These are phyloP conservation scores for Aeminium ludgeri DNA, from an alignment of 495 filamentous ascomycete species.

Conservation along the genomic window DNA sequence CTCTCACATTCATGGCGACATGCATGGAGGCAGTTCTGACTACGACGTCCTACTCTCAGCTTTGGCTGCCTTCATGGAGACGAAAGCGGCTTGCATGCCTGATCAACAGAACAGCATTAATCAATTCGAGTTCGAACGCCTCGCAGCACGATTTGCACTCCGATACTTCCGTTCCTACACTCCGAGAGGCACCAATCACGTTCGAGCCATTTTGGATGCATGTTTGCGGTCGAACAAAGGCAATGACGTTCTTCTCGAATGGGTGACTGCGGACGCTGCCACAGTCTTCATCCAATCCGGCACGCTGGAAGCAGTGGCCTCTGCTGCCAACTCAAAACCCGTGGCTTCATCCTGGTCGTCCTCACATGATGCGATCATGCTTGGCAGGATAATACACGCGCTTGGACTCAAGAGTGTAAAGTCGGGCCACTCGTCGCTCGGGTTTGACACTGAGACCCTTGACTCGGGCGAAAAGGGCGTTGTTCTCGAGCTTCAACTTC, in stretches of 20 bases:
- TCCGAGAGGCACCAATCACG: background rate
- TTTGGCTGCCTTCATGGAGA: background rate
- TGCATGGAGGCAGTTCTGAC: conserved; percentile 1
- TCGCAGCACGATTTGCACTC: conserved; percentile 11
- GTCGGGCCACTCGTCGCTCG: background rate
- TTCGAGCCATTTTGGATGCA: background rate
- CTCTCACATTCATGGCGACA: too few species aligned
- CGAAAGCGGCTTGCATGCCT: too few species aligned
- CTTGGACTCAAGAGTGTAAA: background rate
- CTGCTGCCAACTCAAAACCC: conserved; percentile 15
- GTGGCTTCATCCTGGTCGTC: conserved; percentile 17
- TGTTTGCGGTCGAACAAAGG: background rate
- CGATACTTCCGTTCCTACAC: conserved; percentile 8
- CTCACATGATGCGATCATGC: background rate
- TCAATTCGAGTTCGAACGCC: background rate
- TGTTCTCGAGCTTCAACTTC: conserved; percentile 42
- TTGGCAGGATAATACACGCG: conserved; percentile 3
- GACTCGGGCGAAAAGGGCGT: conserved; percentile 26
- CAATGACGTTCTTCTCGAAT: conserved; percentile 3
- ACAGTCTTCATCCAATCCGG: conserved; percentile 32
- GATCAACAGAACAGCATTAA: background rate
- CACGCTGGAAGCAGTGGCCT: conserved; percentile 24
- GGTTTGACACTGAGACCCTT: conserved; percentile 31
- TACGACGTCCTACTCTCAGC: conserved; percentile 5
- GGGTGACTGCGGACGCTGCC: conserved; percentile 25